These are phyloP conservation scores for Rickenella mellea DNA, from an alignment of 768 basidiomycete species.

Conservation along the genomic window DNA sequence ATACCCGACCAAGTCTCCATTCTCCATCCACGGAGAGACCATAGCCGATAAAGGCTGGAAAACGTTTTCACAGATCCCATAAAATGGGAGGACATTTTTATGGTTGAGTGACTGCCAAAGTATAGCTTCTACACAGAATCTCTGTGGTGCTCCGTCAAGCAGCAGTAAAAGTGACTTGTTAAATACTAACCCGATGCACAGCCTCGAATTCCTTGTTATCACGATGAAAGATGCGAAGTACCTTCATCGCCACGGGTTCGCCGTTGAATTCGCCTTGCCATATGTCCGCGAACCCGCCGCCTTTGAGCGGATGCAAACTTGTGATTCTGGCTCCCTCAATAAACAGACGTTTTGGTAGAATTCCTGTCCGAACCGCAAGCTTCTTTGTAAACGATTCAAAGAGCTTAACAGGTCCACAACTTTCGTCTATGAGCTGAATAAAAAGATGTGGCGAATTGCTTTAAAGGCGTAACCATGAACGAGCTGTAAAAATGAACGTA, in stretches of 20 bases:
- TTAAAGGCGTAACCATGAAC: too few species aligned
- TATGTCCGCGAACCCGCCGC: background rate
- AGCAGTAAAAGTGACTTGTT: too few species aligned
- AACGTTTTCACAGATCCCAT: background rate
- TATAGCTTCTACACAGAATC: background rate
- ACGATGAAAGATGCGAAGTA: background rate
- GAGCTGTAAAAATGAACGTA: too few species aligned
- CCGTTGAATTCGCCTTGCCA: background rate
- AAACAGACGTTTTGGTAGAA: too few species aligned
- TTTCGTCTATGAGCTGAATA: too few species aligned
- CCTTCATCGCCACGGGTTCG: background rate
- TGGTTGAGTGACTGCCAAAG: background rate
- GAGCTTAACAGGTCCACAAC: too few species aligned
- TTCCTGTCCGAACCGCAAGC: too few species aligned
- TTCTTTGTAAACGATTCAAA: too few species aligned
- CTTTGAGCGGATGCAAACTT: background rate
- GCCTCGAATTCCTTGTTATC: background rate
- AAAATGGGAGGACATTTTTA: slow-evolving; percentile 1
- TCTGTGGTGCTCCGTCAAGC: background rate
- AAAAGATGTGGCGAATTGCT: too few species aligned
- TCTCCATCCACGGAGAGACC: slow-evolving; percentile 1
- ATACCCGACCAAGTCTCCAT: background rate
- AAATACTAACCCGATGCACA: too few species aligned
- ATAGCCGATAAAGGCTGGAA: background rate
- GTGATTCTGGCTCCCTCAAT: too few species aligned